A percentile compares a stretch with the other conserved stretches of the same genome.
Conservation (phyloP, 2,329 filamentous ascomycete genomes). For the Orbilia brochopaga region DNA sequence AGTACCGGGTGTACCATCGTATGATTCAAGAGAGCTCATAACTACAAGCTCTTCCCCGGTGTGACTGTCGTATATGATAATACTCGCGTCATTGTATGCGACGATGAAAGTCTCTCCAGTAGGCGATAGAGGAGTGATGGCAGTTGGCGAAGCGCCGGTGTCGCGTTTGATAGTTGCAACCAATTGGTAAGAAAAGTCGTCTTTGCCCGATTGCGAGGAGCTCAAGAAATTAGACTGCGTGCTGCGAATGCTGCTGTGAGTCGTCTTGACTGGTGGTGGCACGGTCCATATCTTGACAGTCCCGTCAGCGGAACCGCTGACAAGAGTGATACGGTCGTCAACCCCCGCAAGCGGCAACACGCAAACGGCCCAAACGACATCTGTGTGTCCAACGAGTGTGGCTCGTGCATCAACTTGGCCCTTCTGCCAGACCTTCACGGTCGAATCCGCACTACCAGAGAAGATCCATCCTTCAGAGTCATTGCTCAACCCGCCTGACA, state of each 20-base stretch:
- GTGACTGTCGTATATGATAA: conserved; percentile 89
- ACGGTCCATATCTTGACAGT: conserved; percentile 93
- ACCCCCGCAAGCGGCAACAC: conserved; percentile 83
- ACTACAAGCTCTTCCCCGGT: conserved; percentile 88
- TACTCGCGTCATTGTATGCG: conserved; percentile 85
- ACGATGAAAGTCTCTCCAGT: conserved; percentile 90
- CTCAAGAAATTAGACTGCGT: conserved; percentile 81
- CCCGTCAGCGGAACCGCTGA: conserved; percentile 87
- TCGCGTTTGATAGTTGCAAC: conserved; percentile 81
- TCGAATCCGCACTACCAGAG: conserved; percentile 92
- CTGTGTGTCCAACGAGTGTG: conserved; percentile 89
- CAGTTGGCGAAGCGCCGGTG: conserved; percentile 78
- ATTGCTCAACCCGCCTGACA: conserved; percentile 59
- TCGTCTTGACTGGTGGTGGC: conserved; percentile 74
- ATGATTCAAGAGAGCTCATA: conserved; percentile 94
- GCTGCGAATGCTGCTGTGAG: conserved; percentile 61
- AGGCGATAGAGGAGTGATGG: conserved; percentile 84
- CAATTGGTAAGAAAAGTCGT: conserved; percentile 84
- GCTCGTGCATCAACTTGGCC: conserved; percentile 94
- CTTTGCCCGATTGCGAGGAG: conserved; percentile 69
- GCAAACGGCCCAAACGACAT: conserved; percentile 94
- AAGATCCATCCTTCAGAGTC: conserved; percentile 98
- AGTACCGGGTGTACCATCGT: conserved; percentile 81
- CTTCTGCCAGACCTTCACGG: conserved; percentile 92
- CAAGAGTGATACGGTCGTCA: conserved; percentile 85